phyloP scores from a whole-genome alignment of 106 monocot species.

The Dendrobium huoshanense region DNA sequence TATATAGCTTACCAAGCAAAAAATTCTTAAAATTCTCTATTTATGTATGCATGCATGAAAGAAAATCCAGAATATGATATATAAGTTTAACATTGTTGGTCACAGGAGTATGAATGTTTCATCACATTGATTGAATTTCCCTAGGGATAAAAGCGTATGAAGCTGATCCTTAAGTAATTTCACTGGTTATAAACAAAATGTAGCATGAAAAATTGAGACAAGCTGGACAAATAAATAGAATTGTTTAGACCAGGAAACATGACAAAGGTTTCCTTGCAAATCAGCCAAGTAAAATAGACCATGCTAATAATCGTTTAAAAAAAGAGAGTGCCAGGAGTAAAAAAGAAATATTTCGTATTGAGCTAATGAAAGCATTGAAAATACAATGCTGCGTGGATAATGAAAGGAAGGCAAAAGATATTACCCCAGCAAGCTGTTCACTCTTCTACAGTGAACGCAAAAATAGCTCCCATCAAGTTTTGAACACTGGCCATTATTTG shows the following conservation, averaged over 20 bases:
- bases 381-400: not conserved
- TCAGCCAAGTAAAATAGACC: no score
- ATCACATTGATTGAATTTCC: no score
- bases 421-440: constrained; percentile 58
- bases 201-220: no score
- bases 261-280: no score
- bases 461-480: constrained; percentile 46
- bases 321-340: not conserved
- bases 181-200: no score
- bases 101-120: no score
- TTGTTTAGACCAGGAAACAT: no score
- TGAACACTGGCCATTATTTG: constrained; percentile 8
- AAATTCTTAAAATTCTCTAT: not conserved
- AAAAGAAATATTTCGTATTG: not conserved
- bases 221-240: no score
- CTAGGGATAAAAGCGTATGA: no score
- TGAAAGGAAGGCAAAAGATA: not conserved
- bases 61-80: not conserved
- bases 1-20: not conserved
- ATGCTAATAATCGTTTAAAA: no score
- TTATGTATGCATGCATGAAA: not conserved
- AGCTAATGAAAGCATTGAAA: not conserved
- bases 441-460: constrained; percentile 47
- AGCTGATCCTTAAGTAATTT: not conserved
- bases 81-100: not conserved